These are phyloP conservation scores for Saturnispora gosingensis DNA, from an alignment of 805 yeast species.

Conservation along the genomic window DNA sequence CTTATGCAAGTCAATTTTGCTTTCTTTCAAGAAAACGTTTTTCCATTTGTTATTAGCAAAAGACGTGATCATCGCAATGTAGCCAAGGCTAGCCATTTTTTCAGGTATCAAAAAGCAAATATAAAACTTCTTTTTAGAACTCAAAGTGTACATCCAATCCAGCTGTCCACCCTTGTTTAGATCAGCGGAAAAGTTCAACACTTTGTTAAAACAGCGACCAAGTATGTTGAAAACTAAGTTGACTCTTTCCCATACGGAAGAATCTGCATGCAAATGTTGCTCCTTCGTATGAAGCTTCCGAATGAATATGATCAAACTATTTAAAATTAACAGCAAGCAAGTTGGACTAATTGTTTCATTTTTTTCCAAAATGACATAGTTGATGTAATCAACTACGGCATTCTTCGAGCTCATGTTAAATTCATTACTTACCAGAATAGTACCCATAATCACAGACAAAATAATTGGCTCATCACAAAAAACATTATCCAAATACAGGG, in stretches of 20 bases:
- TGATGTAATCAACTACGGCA: constrained; percentile 18
- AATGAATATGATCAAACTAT: constrained; percentile 12
- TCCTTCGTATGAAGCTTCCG: constrained; percentile 7
- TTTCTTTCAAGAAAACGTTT: neutral
- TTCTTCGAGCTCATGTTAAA: neutral
- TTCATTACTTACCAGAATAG: constrained; percentile 8
- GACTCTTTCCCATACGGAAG: constrained; percentile 14
- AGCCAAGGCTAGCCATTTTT: constrained; percentile 16
- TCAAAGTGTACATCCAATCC: constrained; percentile 1
- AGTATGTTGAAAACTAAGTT: constrained; percentile 19
- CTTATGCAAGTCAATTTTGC: neutral
- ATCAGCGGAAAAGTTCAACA: neutral
- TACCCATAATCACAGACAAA: constrained; percentile 12
- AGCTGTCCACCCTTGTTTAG: neutral
- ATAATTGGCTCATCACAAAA: constrained; percentile 10
- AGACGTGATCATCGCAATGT: constrained; percentile 14
- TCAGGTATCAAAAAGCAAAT: neutral
- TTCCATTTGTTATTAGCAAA: neutral
- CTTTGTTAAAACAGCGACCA: constrained; percentile 8
- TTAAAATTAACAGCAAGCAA: constrained; percentile 14
- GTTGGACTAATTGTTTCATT: neutral
- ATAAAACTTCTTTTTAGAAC: neutral
- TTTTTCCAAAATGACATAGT: constrained; percentile 18
- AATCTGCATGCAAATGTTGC: neutral
- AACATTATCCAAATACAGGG: constrained; percentile 12